Evolutionary conservation across 495 filamentous ascomycete species (phyloP).

Genomic region (Penicillium bialowiezense): DNA sequence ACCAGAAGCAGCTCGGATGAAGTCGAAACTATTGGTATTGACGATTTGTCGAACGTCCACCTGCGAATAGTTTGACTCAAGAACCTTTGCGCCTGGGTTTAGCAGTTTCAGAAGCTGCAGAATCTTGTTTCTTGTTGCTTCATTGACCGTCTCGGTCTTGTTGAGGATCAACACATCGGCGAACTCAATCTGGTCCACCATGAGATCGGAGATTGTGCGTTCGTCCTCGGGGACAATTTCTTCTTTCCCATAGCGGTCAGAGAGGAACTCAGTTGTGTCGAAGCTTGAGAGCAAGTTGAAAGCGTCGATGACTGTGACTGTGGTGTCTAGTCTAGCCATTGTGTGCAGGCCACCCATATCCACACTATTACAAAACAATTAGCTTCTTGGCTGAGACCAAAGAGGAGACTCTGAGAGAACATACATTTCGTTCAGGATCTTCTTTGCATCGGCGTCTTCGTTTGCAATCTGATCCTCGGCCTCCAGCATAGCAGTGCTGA

Average conservation of each 20-base stretch:
- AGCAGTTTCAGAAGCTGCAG: constrained; percentile 42
- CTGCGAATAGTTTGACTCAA: constrained; percentile 43
- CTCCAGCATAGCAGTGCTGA: constrained; percentile 42
- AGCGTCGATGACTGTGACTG: constrained; percentile 57
- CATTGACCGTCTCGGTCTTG: constrained; percentile 47
- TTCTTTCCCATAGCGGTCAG: constrained; percentile 42
- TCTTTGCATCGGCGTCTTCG: constrained; percentile 31
- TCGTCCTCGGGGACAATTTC: constrained; percentile 53
- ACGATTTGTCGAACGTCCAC: constrained; percentile 51
- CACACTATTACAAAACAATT: constrained; percentile 23
- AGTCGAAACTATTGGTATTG: constrained; percentile 46
- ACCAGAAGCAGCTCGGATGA: constrained; percentile 40
- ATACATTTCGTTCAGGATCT: constrained; percentile 40
- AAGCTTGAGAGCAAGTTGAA: constrained; percentile 58
- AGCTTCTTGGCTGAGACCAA: background rate
- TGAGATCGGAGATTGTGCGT: constrained; percentile 57
- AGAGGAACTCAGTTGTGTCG: constrained; percentile 54
- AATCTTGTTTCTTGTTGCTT: constrained; percentile 37
- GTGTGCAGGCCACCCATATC: constrained; percentile 51
- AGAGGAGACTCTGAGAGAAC: background rate
- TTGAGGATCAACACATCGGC: constrained; percentile 59
- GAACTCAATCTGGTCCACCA: constrained; percentile 63
- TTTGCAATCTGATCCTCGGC: constrained; percentile 27
- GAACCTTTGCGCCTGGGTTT: constrained; percentile 50
- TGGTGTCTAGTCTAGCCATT: constrained; percentile 55